Base-by-base conservation (phyloP, 164 flowering plant genomes). In the Kingdonia uniflora region DNA sequence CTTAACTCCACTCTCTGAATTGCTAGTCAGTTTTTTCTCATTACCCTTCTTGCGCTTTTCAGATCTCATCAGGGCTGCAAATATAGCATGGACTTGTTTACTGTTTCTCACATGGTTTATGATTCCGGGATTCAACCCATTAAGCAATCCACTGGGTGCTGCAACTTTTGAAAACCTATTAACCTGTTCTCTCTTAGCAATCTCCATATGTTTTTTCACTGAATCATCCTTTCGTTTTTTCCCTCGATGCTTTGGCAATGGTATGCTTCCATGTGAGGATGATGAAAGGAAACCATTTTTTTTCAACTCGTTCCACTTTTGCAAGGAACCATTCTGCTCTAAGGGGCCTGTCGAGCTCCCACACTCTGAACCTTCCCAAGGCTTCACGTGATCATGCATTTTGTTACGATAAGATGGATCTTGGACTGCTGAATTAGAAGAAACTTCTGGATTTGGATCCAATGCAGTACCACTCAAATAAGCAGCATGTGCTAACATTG, bases 271-370 rank as follows among this genome's bases (percentile, higher is more conserved):
- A 67, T 80, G 76, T 42, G 78, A 50, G 57, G 80, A 41, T 17
- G 51, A 61, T 49, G 95, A 82, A 41, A 87, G 74, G 55, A 78
- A 84, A 37, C 95, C 91, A 59, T 89, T 94, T 65, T 78, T 76
- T 67, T 89, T 94, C 96, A 94, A 79, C 59, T 76, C 84, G 55
- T 78, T 76, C 99, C 99, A 94, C 17, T 68, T 42, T 57, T 49
- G 68, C 64, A 78, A 20, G 5, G 89, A 60, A 53, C 79, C 85
- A 49, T 73, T 81, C 57, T 71, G 76, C 51, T 80, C 84, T 68
- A 71, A 29, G 0, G 83, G 74, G 6, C 74, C 86, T 35, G 71
- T 68, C 14, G 82, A 64, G 55, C 87, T 88, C 49, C 73, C 89
- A 71, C 92, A 81, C 42, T 82, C 89, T 11, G 80, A 84, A 57